Evolutionary conservation across 495 filamentous ascomycete genomes (phyloP).

Genomic region (Trichocladium antarcticum): DNA sequence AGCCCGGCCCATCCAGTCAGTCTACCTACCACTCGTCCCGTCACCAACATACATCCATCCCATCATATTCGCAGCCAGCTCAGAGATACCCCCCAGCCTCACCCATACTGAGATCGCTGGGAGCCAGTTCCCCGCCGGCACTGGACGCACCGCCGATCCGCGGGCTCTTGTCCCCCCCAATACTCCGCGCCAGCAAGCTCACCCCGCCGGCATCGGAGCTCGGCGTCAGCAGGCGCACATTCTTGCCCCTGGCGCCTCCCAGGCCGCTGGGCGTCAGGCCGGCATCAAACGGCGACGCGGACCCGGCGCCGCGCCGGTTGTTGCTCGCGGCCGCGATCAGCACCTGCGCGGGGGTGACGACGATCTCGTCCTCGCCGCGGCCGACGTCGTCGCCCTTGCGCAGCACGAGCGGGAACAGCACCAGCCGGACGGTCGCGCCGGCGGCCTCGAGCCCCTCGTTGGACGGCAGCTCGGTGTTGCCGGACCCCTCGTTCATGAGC

Average conservation of each 20-base stretch:
- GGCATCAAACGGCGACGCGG: neutral
- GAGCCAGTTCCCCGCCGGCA: neutral
- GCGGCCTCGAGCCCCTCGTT: conserved; percentile 69
- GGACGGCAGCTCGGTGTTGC: conserved; percentile 38
- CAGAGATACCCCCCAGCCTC: conserved; percentile 8
- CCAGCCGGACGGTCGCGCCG: conserved; percentile 70
- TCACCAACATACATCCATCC: neutral
- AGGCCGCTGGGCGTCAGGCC: too few relatives aligned
- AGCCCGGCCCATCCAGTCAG: neutral
- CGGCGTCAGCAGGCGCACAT: conserved; percentile 17
- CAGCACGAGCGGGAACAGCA: conserved; percentile 88
- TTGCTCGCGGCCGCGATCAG: conserved; percentile 40
- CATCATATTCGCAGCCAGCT: too few relatives aligned
- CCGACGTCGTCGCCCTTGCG: conserved; percentile 85
- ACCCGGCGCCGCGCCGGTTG: neutral
- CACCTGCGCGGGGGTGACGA: conserved; percentile 88
- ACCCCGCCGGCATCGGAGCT: conserved; percentile 21
- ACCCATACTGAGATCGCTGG: conserved; percentile 13
- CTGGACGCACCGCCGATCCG: neutral
- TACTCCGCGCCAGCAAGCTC: conserved; percentile 13
- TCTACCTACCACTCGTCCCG: neutral
- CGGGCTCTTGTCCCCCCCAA: conserved; percentile 1
- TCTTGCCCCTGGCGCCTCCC: neutral
- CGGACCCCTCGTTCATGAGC: conserved; percentile 85
- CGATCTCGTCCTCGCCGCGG: conserved; percentile 77